Evolutionary conservation across 331 rosid genomes (phyloP).

Genomic region (Acacia pycnantha): DNA sequence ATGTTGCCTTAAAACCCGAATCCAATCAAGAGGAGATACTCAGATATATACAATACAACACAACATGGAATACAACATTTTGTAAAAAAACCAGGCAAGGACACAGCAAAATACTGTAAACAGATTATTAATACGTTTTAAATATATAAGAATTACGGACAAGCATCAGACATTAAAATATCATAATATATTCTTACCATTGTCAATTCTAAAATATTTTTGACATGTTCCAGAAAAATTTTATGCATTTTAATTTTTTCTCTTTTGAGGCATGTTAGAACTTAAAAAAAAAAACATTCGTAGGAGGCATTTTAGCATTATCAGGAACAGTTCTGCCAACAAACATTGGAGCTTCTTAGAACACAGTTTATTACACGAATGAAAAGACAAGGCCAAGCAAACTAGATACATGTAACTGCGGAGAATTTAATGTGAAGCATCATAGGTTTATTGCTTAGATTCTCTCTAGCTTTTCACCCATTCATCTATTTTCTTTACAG

Average conservation of each 20-base stretch:
- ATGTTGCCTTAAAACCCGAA: constrained; percentile 1
- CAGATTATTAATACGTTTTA: neutral
- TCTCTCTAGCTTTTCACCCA: neutral
- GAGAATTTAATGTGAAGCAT: neutral
- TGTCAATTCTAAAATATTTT: neutral
- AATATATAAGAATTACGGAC: neutral
- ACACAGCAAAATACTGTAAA: neutral
- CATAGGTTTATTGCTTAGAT: neutral
- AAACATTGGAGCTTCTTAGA: neutral
- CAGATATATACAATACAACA: neutral
- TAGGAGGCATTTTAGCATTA: neutral
- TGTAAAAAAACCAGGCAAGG: too few relatives aligned
- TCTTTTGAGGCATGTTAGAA: neutral
- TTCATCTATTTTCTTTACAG: neutral
- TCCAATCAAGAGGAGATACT: neutral
- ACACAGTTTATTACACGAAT: neutral
- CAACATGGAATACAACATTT: neutral
- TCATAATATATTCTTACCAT: neutral
- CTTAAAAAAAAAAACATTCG: neutral
- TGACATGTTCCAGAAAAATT: neutral
- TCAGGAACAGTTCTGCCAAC: neutral
- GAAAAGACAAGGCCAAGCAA: neutral
- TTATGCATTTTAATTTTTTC: neutral
- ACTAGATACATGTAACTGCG: neutral
- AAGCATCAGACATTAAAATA: neutral